Evolutionary conservation across 495 filamentous ascomycete genomes (phyloP).

Genomic region (Hypoxylon trugodes): DNA sequence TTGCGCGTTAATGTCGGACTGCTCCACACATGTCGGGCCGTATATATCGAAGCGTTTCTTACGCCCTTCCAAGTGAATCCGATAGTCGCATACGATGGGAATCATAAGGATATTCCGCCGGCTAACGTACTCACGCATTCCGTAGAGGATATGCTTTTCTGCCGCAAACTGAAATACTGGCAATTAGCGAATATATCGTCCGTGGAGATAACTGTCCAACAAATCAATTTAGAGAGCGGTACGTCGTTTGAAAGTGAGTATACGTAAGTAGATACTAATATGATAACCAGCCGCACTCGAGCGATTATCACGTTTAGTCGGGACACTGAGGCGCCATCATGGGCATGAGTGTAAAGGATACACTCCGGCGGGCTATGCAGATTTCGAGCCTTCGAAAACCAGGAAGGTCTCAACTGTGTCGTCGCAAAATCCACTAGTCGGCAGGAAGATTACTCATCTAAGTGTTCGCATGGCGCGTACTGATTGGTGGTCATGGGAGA

Average conservation of each 20-base stretch:
- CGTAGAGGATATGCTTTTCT: neutral
- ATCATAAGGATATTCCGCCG: constrained; percentile 26
- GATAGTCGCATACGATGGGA: constrained; percentile 35
- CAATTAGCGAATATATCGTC: constrained; percentile 43
- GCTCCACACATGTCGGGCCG: constrained; percentile 37
- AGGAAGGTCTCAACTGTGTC: neutral
- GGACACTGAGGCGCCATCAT: constrained; percentile 32
- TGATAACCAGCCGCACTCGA: constrained; percentile 31
- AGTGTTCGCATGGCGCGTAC: constrained; percentile 41
- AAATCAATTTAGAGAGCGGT: constrained; percentile 42
- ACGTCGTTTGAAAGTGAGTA: constrained; percentile 11
- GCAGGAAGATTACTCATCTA: constrained; percentile 40
- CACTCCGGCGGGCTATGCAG: constrained; percentile 22
- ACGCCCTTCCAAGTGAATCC: constrained; percentile 42
- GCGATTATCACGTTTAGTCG: constrained; percentile 40
- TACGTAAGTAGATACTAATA: neutral
- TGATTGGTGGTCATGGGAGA: constrained; percentile 44
- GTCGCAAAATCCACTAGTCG: constrained; percentile 27
- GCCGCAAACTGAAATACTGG: constrained; percentile 35
- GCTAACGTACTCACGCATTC: constrained; percentile 23
- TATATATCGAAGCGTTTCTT: constrained; percentile 42
- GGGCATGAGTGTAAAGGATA: constrained; percentile 30
- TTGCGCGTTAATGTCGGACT: constrained; percentile 30
- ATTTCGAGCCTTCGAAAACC: constrained; percentile 5
- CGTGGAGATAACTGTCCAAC: constrained; percentile 35